A percentile compares a stretch with the other conserved stretches of the same genome.
phyloP scores from a whole-genome alignment of 768 basidiomycete genomes.

The Sarcodon aspratus region DNA sequence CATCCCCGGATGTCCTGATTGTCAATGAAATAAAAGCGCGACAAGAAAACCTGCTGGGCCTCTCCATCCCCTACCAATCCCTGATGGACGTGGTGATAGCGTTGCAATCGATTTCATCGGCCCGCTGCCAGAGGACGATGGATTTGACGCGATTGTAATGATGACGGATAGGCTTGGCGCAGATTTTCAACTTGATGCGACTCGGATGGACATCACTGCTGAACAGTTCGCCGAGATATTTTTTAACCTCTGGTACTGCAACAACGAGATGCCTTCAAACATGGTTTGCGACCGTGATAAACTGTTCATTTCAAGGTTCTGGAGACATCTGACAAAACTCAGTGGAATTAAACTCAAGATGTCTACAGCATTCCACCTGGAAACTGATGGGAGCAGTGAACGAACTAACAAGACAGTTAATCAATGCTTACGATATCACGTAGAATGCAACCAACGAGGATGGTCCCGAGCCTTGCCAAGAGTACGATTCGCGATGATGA shows the following conservation, averaged over 20 bases:
- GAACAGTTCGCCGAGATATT: slow-evolving; percentile 10
- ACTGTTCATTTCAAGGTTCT: slow-evolving; percentile 23
- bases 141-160: slow-evolving; percentile 15
- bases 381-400: slow-evolving; percentile 25
- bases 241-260: slow-evolving; percentile 18
- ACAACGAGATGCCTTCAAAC: slow-evolving; percentile 15
- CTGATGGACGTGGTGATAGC: slow-evolving; percentile 9
- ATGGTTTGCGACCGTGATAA: slow-evolving; percentile 23
- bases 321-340: slow-evolving; percentile 15
- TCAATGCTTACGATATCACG: slow-evolving; percentile 12
- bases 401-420: slow-evolving; percentile 15
- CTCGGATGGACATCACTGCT: slow-evolving; percentile 5
- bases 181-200: slow-evolving; percentile 6
- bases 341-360: slow-evolving; percentile 18
- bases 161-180: slow-evolving; percentile 12
- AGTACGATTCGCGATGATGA: too few relatives aligned
- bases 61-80: slow-evolving; percentile 11
- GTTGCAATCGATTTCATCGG: slow-evolving; percentile 21
- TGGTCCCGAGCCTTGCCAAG: too few relatives aligned
- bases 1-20: slow-evolving; percentile 20
- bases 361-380: slow-evolving; percentile 23
- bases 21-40: slow-evolving; percentile 21
- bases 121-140: slow-evolving; percentile 14
- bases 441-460: slow-evolving; percentile 13
- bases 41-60: slow-evolving; percentile 13